These are phyloP conservation scores for Aeschynomene evenia DNA, from an alignment of 306 rosid species.

Conservation along the genomic window DNA sequence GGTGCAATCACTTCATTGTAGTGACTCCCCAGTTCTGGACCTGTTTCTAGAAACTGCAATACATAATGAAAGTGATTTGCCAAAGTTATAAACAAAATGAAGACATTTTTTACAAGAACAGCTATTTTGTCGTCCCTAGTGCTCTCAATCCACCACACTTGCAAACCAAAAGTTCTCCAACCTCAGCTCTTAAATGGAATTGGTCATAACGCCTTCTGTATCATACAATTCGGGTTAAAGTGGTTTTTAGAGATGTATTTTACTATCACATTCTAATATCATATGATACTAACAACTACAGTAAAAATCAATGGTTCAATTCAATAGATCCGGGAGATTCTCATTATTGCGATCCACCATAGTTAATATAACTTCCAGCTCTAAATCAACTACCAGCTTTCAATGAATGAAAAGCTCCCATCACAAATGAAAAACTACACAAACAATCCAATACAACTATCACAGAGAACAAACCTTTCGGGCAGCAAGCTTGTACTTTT, in stretches of 20 bases:
- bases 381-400: neutral
- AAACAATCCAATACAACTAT: neutral
- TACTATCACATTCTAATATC: neutral
- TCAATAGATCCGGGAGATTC: neutral
- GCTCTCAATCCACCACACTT: neutral
- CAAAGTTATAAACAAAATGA: neutral
- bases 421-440: neutral
- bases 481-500: slow-evolving; percentile 97
- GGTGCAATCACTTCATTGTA: slow-evolving; percentile 94
- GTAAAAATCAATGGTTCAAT: neutral
- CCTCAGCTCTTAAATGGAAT: neutral
- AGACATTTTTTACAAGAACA: too few species aligned
- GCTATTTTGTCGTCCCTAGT: neutral
- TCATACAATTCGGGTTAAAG: neutral
- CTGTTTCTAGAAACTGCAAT: slow-evolving; percentile 83
- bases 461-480: slow-evolving; percentile 69
- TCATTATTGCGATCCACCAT: neutral
- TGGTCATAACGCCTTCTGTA: neutral
- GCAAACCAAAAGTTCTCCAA: neutral
- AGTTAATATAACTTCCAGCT: neutral
- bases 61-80: slow-evolving; percentile 6
- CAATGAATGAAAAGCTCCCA: neutral
- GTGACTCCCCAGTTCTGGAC: slow-evolving; percentile 72
- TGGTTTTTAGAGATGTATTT: neutral
- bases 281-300: neutral